Evolutionary conservation across 441 rosid genomes (phyloP), one percentile per base, ranked within the genome.

Genomic region (Populus hybrid): DNA sequence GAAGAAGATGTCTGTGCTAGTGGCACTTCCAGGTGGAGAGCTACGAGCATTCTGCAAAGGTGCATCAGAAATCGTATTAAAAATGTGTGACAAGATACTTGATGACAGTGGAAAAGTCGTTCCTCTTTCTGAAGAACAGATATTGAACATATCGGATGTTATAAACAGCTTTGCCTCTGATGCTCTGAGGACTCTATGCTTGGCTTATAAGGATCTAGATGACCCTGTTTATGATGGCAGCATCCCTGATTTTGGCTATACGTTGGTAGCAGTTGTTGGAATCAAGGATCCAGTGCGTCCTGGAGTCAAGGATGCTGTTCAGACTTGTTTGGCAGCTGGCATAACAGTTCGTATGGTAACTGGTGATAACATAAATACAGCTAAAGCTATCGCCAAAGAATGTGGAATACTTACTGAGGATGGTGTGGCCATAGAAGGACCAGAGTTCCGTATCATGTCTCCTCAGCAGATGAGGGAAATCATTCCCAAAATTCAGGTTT

Each of bases 271-370:
- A 33, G 83, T 85, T 23, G 80, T 86, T 61, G 89, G 92, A 72
- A 87, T 87, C 69, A 89, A 86, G 76, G 90, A 89, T 84, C 90
- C 90, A 3, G 89, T 89, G 68, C 91, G 97, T 7, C 93, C 89
- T 1, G 93, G 90, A 68, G 97, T 90, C 77, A 90, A 82, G 70
- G 91, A 92, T 78, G 92, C 94, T 0, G 97, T 92, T 74, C 83
- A 79, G 79, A 88, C 87, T 78, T 92, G 97, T 83, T 83, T 87
- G 69, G 89, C 87, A 38, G 94, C 97, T 72, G 97, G 97, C 21
- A 89, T 92, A 18, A 88, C 89, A 2, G 90, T 92, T 7, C 91
- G 97, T 36, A 89, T 89, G 94, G 94, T 88, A 63, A 89, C 93
- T 76, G 91, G 92, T 64, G 94, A 90, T 79, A 90, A 89, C 82